Percentiles rank a stretch among this genome's conserved stretches.
Conservation (phyloP, 2,329 filamentous ascomycete species). For the Aureobasidium sp. region DNA sequence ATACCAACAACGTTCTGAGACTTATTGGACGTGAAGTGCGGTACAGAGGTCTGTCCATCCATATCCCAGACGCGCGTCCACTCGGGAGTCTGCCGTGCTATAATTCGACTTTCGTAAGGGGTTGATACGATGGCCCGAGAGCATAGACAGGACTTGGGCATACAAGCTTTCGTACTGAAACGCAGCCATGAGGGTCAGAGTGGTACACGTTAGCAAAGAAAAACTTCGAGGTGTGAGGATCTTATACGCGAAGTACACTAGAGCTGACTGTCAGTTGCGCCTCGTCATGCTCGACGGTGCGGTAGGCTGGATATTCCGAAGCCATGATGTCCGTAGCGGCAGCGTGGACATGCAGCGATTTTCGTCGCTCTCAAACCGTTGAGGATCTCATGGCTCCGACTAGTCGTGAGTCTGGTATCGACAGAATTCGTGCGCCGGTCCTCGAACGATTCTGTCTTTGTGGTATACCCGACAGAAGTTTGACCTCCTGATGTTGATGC, state of each 20-base stretch:
- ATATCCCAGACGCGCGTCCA: background rate
- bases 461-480: background rate
- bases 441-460: background rate
- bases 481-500: background rate
- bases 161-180: background rate
- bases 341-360: background rate
- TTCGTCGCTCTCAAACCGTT: background rate
- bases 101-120: background rate
- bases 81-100: background rate
- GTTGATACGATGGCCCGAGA: background rate
- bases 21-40: background rate
- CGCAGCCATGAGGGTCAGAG: background rate
- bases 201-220: slow-evolving; percentile 4
- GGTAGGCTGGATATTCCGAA: background rate
- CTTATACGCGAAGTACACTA: slow-evolving; percentile 4
- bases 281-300: background rate
- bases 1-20: background rate
- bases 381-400: background rate
- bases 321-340: slow-evolving; percentile 1
- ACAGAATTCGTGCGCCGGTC: too few species aligned
- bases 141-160: background rate
- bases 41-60: background rate
- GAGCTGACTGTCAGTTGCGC: slow-evolving; percentile 6
- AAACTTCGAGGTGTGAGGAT: background rate
- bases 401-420: background rate